Percentiles rank a stretch among this genome's conserved stretches.
Conservation (phyloP, 2,329 filamentous ascomycete species). For the Fusarium lateritium region DNA sequence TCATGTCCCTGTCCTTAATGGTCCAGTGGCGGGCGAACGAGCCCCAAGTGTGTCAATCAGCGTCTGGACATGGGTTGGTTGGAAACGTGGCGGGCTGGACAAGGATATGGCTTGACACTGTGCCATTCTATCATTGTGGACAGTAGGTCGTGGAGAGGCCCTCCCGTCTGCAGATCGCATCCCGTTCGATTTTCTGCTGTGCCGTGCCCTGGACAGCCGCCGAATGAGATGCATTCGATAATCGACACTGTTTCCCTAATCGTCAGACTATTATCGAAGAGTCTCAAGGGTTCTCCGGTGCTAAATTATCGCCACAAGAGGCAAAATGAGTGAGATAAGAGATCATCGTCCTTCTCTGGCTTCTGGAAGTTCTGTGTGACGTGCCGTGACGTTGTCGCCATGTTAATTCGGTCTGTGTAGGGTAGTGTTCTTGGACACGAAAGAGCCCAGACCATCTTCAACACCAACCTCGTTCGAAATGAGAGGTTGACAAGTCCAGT, state of each 20-base stretch:
- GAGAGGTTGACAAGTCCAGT: slow-evolving; percentile 27
- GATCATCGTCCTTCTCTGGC: slow-evolving; percentile 21
- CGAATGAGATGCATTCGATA: slow-evolving; percentile 36
- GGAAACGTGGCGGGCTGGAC: slow-evolving; percentile 49
- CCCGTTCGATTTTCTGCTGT: slow-evolving; percentile 21
- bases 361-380: slow-evolving; percentile 38
- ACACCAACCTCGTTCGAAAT: slow-evolving; percentile 28
- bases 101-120: slow-evolving; percentile 34
- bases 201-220: slow-evolving; percentile 28
- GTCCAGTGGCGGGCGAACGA: slow-evolving; percentile 19
- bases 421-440: slow-evolving; percentile 32
- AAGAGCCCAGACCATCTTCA: slow-evolving; percentile 23
- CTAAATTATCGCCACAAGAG: slow-evolving; percentile 34
- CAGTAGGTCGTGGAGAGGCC: slow-evolving; percentile 9
- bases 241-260: slow-evolving; percentile 33
- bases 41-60: background rate
- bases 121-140: slow-evolving; percentile 38
- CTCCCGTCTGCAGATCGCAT: slow-evolving; percentile 41
- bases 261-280: slow-evolving; percentile 28
- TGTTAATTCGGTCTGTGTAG: slow-evolving; percentile 16
- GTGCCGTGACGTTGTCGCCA: slow-evolving; percentile 9
- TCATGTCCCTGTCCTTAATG: slow-evolving; percentile 26
- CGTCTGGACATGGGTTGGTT: slow-evolving; percentile 43
- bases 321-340: slow-evolving; percentile 23
- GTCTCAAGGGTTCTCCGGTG: slow-evolving; percentile 15